Evolutionary conservation across 306 rosid genomes (phyloP).

Genomic region (Gastrolobium bilobum): DNA sequence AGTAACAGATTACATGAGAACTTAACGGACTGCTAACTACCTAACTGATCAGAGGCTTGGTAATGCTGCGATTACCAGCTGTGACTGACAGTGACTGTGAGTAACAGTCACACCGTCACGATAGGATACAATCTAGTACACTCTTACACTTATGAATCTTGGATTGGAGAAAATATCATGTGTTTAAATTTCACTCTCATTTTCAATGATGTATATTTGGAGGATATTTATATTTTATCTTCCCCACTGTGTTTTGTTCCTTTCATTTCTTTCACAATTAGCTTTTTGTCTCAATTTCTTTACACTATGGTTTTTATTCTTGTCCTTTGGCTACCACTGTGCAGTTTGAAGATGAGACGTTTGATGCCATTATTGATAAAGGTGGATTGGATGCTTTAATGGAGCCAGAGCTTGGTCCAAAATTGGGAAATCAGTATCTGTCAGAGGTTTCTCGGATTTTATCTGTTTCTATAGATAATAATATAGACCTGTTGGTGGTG

Average conservation of each 20-base stretch:
- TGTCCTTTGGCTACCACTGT: not conserved
- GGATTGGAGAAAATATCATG: too few relatives aligned
- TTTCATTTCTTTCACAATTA: not conserved
- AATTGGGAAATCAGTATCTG: constrained; percentile 79
- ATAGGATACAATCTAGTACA: too few relatives aligned
- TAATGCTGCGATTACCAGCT: too few relatives aligned
- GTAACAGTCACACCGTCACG: too few relatives aligned
- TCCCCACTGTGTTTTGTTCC: not conserved
- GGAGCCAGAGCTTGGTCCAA: constrained; percentile 94
- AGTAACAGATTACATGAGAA: too few relatives aligned
- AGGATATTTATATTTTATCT: not conserved
- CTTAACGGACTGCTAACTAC: too few relatives aligned
- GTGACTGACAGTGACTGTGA: too few relatives aligned
- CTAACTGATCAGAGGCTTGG: too few relatives aligned
- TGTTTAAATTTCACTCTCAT: too few relatives aligned
- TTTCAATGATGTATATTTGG: not conserved
- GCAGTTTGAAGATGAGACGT: constrained; percentile 71
- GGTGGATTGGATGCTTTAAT: constrained; percentile 98
- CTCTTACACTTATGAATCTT: too few relatives aligned
- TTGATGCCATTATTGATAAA: constrained; percentile 79
- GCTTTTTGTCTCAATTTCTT: not conserved
- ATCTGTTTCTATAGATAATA: not conserved
- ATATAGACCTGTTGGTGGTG: constrained; percentile 15
- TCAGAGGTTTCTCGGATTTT: constrained; percentile 65
- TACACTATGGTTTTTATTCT: too few relatives aligned